Conservation (phyloP, 2,329 filamentous ascomycete genomes). For the Raffaelea ambrosiae region DNA sequence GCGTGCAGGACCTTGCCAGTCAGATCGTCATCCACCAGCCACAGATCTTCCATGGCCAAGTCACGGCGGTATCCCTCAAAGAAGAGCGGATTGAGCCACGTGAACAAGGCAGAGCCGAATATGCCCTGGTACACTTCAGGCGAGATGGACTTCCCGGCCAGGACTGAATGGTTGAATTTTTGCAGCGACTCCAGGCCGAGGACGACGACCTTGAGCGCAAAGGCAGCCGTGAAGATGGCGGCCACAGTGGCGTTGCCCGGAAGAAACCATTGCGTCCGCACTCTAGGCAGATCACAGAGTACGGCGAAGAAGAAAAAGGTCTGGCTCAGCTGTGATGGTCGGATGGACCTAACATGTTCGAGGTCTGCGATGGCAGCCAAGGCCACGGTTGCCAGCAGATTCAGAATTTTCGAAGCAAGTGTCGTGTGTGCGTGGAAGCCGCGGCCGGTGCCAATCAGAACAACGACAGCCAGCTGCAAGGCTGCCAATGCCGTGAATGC, state of each 20-base stretch:
- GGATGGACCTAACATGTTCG: constrained; percentile 35
- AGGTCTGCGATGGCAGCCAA: constrained; percentile 32
- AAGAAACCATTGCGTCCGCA: constrained; percentile 33
- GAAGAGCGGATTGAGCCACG: constrained; percentile 45
- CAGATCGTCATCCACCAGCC: constrained; percentile 4
- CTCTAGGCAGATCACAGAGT: constrained; percentile 33
- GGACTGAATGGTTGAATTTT: constrained; percentile 27
- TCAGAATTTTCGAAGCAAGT: constrained; percentile 10
- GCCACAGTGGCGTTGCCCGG: constrained; percentile 27
- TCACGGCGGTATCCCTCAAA: constrained; percentile 36
- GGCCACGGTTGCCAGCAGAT: constrained; percentile 10
- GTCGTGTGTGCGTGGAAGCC: constrained; percentile 8
- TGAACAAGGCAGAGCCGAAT: constrained; percentile 38
- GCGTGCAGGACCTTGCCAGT: constrained; percentile 3
- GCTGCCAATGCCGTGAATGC: constrained; percentile 2
- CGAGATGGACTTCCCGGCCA: constrained; percentile 38
- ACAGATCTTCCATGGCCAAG: constrained; percentile 22
- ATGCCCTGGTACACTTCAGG: constrained; percentile 27
- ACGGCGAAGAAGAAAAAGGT: constrained; percentile 34
- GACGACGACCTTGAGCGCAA: constrained; percentile 32
- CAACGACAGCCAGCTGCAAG: constrained; percentile 6
- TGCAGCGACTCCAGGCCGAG: constrained; percentile 34
- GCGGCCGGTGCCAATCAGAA: constrained; percentile 3
- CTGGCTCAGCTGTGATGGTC: constrained; percentile 36
- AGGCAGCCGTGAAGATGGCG: constrained; percentile 28